Evolutionary conservation across 2,329 filamentous ascomycete genomes (phyloP).

Genomic region (Colletotrichum sp.): DNA sequence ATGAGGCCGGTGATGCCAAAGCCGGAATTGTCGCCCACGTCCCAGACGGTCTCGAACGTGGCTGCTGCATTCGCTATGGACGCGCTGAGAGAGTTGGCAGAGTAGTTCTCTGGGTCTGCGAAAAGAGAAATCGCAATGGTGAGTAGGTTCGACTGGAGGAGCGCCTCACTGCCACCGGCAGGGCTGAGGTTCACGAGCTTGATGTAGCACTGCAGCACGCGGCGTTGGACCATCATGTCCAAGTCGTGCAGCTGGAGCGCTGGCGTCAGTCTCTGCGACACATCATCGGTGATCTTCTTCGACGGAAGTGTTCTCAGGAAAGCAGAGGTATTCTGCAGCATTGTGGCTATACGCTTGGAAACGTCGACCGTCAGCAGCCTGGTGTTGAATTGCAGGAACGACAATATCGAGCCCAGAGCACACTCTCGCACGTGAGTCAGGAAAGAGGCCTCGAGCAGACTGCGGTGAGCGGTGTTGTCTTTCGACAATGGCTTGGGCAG

Average conservation of each 20-base stretch:
- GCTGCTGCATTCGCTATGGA: conserved; percentile 91
- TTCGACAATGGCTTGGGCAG: conserved; percentile 92
- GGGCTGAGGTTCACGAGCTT: conserved; percentile 90
- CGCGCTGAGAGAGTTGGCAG: conserved; percentile 82
- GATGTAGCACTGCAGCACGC: conserved; percentile 93
- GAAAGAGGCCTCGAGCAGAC: conserved; percentile 88
- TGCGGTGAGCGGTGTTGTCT: conserved; percentile 85
- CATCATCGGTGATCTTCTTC: conserved; percentile 86
- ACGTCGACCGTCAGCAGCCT: conserved; percentile 91
- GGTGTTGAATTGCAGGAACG: conserved; percentile 93
- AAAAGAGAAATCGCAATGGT: conserved; percentile 91
- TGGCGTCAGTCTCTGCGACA: conserved; percentile 81
- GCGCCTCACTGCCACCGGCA: conserved; percentile 80
- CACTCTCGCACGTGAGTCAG: conserved; percentile 94
- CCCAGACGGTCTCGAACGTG: conserved; percentile 93
- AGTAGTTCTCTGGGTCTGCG: conserved; percentile 89
- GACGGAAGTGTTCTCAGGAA: conserved; percentile 86
- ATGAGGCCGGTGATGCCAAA: conserved; percentile 92
- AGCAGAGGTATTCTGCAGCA: conserved; percentile 92
- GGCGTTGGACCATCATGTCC: conserved; percentile 89
- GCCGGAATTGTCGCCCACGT: conserved; percentile 90
- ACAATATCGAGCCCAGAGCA: conserved; percentile 86
- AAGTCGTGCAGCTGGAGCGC: conserved; percentile 89
- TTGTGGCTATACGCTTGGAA: conserved; percentile 87
- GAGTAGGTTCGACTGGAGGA: conserved; percentile 89